Base-by-base conservation (phyloP, 108 stramenopile species). In the Hondaea fermentalgiana region DNA sequence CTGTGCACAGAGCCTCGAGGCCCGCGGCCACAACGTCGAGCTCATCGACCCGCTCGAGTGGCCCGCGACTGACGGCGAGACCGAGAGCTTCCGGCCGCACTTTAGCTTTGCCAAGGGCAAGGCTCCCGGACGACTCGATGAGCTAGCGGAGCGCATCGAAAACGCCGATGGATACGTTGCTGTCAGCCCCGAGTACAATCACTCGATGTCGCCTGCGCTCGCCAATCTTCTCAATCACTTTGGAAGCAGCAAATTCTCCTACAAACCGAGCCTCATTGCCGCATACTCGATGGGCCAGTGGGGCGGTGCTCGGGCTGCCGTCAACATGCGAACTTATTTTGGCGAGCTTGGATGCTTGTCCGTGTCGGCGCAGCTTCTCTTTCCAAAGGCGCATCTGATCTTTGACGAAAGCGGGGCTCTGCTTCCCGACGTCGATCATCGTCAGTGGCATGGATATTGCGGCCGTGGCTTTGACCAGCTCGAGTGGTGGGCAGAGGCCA, bases 121-220 rank as follows among this genome's bases (percentile, higher is more conserved):
- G 59, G 72, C 89, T 25, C 95, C 95, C 16, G 51, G 88, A 42
- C 25, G 90, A 25, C 60, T 95, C 28, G 49, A 93, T 59, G 87
- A 91, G 42, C 59, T 92, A 14, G 91, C 92, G 44, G 49, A 71
- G 16, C 89, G 91, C 60, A 51, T 96, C 28, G 29, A 55, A 5
- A 53, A 89, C 58, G 95, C 95, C 23, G 95, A 96, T 91, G 93
- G 91, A 5, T 96, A 95, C 90, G 94, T 96, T 4, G 91, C 91
- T 57, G 72, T 96, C 8, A 96, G 94, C n/a, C 95, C 96, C 17
- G 96, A 96, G 88, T 96, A 96, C 91, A 96, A 96, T 76, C 96
- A 96, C 89, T 91, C 93, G 2, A 93, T 94, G 35, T 93, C 94
- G 25, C 96, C 96, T 14, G 95, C 92, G 21, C 92, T 96, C 72